Evolutionary conservation across 2,329 filamentous ascomycete species (phyloP).

Genomic region (Apiospora phragmitis): DNA sequence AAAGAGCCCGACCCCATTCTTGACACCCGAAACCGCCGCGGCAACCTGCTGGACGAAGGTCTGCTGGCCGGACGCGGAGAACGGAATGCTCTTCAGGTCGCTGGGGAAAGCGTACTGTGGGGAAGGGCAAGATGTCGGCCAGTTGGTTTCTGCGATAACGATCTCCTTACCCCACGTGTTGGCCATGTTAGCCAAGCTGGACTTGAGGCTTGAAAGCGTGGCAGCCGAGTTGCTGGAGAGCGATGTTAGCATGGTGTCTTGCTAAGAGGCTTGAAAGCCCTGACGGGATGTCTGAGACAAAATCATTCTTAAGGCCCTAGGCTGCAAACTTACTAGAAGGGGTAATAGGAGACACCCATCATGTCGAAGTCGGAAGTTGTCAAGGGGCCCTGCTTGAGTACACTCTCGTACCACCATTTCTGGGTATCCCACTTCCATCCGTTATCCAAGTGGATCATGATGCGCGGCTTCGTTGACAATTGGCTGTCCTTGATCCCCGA

Average conservation of each 20-base stretch:
- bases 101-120: conserved; percentile 60
- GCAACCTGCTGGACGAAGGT: conserved; percentile 63
- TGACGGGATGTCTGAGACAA: neutral
- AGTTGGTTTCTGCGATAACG: conserved; percentile 70
- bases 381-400: conserved; percentile 53
- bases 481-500: conserved; percentile 65
- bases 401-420: conserved; percentile 63
- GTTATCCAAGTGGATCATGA: conserved; percentile 75
- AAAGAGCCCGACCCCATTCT: conserved; percentile 60
- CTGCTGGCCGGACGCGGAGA: conserved; percentile 62
- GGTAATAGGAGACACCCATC: conserved; percentile 74
- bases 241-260: conserved; percentile 14
- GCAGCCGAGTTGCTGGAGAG: conserved; percentile 46
- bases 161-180: conserved; percentile 64
- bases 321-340: conserved; percentile 55
- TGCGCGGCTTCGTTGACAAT: conserved; percentile 58
- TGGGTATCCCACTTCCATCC: conserved; percentile 72
- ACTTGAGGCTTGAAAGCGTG: conserved; percentile 57
- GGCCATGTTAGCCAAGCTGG: conserved; percentile 58
- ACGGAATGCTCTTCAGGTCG: conserved; percentile 60
- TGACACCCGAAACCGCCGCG: conserved; percentile 51
- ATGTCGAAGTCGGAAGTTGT: conserved; percentile 62
- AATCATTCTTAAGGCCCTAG: neutral
- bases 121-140: conserved; percentile 64
- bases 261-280: neutral